Evolutionary conservation across 176 grass and related monocot species (phyloP), one percentile per base, ranked within the genome.

Genomic region (Eragrostis curvula): DNA sequence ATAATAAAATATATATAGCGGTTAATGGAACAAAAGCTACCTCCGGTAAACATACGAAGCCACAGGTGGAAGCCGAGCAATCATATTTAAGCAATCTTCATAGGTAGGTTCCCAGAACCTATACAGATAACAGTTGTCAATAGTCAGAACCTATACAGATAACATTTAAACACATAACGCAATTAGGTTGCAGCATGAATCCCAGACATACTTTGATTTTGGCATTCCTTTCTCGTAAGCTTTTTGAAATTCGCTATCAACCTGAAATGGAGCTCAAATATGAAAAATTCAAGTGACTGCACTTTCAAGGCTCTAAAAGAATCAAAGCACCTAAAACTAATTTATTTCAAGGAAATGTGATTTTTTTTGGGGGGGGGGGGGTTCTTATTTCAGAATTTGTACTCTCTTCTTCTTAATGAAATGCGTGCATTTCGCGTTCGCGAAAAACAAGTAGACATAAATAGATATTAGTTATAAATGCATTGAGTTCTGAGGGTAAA

Each of bases 81-180:
- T 95, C 82, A 99, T 83, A 76, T 99, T 99, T 90, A 99, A 90
- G 68, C 79, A 84, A 82, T 99, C 96, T 82, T 99, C 96, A 85
- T 99, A 99, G 52, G 96, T 99, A 79, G 96, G 93, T 68, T 99
- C 96, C 96, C 93, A 99, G 73, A 91, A 98, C 80, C 96, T 98
- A 90, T 64, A 42, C 80, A 83, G 53, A 83, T 10, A 82, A 39
- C 9, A 79, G 25, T 50, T 60, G 66, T 62, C 5, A 85, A 79
- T 18, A 1, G 5, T 3, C 13, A 61, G 56, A 61, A 72, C 36
- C 20, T 63, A 80, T 58, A 46, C 20, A 84, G 70, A 17, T 50
- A 28, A 76, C 49, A 17, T 59, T 44, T 69, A 7, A 85, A 81
- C 48, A 53, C 82, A 55, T 62, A 24, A 78, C n/a, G n/a, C 42